Percentiles rank a stretch among this genome's conserved stretches.
Evolutionary conservation across 176 grass and related monocot genomes (phyloP).

Genomic region (Avena eriantha): DNA sequence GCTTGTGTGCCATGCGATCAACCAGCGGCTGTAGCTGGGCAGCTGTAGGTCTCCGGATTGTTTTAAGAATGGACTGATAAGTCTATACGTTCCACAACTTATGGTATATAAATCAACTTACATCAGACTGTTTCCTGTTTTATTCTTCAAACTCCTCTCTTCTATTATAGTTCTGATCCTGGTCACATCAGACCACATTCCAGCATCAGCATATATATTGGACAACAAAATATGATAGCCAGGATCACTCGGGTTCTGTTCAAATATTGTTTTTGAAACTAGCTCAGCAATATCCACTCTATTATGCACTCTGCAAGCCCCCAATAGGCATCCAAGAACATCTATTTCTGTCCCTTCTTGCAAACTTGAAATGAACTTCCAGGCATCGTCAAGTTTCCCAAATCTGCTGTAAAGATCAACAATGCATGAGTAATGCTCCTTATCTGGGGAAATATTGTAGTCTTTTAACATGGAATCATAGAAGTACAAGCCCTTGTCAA

Average conservation of each 20-base stretch:
- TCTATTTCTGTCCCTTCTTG: conserved; percentile 53
- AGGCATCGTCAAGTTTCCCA: conserved; percentile 66
- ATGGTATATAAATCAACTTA: conserved; percentile 9
- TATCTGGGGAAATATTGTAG: conserved; percentile 62
- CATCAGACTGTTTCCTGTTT: conserved; percentile 54
- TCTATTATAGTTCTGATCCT: conserved; percentile 65
- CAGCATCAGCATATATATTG: conserved; percentile 72
- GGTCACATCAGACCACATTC: conserved; percentile 62
- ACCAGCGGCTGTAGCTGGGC: too few relatives aligned
- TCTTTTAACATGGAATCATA: conserved; percentile 66
- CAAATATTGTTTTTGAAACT: conserved; percentile 57
- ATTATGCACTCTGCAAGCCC: conserved; percentile 68
- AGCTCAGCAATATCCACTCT: conserved; percentile 76
- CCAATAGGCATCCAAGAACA: conserved; percentile 65
- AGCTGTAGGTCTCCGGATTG: not conserved
- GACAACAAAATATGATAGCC: conserved; percentile 77
- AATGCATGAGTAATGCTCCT: conserved; percentile 69
- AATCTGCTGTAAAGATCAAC: conserved; percentile 75
- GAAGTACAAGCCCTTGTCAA: conserved; percentile 59
- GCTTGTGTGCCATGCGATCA: too few relatives aligned
- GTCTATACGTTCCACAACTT: not conserved
- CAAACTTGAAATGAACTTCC: conserved; percentile 61
- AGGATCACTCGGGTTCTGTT: conserved; percentile 58
- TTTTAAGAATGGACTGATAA: not conserved
- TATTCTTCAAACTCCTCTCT: conserved; percentile 61